These are phyloP conservation scores for Colletotrichum destructivum DNA, from an alignment of 2,329 filamentous ascomycete species.

Conservation along the genomic window DNA sequence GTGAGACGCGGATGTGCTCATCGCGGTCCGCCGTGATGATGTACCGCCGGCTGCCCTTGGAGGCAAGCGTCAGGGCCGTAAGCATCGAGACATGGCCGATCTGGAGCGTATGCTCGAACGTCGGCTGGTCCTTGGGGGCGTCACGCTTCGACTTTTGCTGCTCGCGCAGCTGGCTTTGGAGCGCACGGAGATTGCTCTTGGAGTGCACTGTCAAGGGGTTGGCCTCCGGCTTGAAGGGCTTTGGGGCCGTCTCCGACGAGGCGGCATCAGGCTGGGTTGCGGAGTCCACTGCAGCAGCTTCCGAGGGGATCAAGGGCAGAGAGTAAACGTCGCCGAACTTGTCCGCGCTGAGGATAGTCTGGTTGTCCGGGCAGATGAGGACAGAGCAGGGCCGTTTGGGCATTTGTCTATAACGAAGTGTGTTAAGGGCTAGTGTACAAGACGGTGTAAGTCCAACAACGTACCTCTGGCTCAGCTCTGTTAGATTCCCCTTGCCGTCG, in stretches of 20 bases:
- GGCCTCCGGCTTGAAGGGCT: conserved; percentile 64
- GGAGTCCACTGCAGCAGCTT: conserved; percentile 40
- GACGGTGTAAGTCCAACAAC: conserved; percentile 24
- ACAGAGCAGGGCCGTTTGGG: conserved; percentile 90
- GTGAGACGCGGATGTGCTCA: conserved; percentile 88
- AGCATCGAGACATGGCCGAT: conserved; percentile 97
- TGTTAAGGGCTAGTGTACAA: conserved; percentile 47
- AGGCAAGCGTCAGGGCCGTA: conserved; percentile 77
- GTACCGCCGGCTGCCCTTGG: conserved; percentile 60
- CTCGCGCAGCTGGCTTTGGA: conserved; percentile 68
- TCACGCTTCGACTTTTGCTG: conserved; percentile 44
- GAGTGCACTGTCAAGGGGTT: conserved; percentile 76
- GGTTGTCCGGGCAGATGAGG: conserved; percentile 76
- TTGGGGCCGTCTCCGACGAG: conserved; percentile 42
- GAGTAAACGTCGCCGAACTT: conserved; percentile 98
- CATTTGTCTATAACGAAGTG: conserved; percentile 75
- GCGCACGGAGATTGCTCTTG: conserved; percentile 72
- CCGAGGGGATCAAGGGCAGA: conserved; percentile 75
- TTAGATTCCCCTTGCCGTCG: conserved; percentile 71
- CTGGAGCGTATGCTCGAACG: conserved; percentile 83
- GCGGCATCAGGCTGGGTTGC: conserved; percentile 43
- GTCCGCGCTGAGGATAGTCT: conserved; percentile 86
- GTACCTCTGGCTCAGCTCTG: conserved; percentile 81
- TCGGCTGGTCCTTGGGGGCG: conserved; percentile 55
- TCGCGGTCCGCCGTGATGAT: conserved; percentile 72